phyloP scores from a whole-genome alignment of 306 rosid genomes.

The Cyamopsis tetragonoloba region DNA sequence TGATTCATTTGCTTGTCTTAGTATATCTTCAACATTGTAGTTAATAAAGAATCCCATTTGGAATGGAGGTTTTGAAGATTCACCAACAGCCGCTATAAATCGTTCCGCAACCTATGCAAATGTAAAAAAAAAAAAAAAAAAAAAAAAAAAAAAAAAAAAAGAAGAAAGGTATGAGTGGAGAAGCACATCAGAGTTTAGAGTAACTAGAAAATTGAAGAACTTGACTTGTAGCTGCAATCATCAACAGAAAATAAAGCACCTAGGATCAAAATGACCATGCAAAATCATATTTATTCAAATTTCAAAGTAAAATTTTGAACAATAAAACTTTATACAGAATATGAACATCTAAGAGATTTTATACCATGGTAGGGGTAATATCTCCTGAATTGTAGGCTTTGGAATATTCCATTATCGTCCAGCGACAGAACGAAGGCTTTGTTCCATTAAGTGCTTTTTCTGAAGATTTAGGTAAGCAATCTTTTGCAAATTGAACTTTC shows the following conservation, averaged over 20 bases:
- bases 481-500: slow-evolving; percentile 52
- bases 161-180: no score
- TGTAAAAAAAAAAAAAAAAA: neutral
- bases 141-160: no score
- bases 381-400: slow-evolving; percentile 58
- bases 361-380: slow-evolving; percentile 68
- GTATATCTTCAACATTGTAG: slow-evolving; percentile 55
- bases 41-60: slow-evolving; percentile 77
- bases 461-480: slow-evolving; percentile 49
- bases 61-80: slow-evolving; percentile 50
- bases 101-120: slow-evolving; percentile 65
- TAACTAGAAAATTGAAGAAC: neutral
- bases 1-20: slow-evolving; percentile 70
- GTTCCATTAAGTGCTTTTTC: slow-evolving; percentile 20
- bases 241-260: neutral
- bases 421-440: slow-evolving; percentile 40
- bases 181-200: neutral
- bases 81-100: slow-evolving; percentile 53
- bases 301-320: slow-evolving; percentile 5
- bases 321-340: neutral
- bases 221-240: neutral
- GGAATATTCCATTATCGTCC: slow-evolving; percentile 78
- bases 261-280: neutral
- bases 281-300: neutral
- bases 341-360: slow-evolving; percentile 13